These are phyloP conservation scores for Amylocarpus encephaloides DNA, from an alignment of 2,329 filamentous ascomycete species.

Conservation along the genomic window DNA sequence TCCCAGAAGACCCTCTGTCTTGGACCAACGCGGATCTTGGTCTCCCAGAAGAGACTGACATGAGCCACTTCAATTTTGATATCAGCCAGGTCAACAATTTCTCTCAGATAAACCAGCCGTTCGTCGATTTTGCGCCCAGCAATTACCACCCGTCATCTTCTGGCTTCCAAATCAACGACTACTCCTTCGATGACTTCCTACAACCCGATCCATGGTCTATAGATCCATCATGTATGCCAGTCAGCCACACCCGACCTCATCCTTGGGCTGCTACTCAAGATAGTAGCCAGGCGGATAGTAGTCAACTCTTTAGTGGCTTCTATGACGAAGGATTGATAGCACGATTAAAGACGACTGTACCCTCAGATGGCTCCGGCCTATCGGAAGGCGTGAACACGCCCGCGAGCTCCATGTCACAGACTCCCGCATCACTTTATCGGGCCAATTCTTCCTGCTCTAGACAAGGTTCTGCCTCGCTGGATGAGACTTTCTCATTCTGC, in stretches of 20 bases:
- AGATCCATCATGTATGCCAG: neutral
- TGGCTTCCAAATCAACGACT: neutral
- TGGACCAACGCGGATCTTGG: constrained; percentile 23
- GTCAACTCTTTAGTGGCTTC: neutral
- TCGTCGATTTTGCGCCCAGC: neutral
- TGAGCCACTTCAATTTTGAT: constrained; percentile 25
- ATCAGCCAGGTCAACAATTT: constrained; percentile 11
- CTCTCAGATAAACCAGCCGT: neutral
- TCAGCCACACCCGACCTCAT: neutral
- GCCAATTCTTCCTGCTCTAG: neutral
- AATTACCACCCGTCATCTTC: neutral
- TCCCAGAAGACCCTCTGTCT: constrained; percentile 21
- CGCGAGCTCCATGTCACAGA: neutral
- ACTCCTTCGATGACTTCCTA: neutral
- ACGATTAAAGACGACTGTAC: too few species aligned
- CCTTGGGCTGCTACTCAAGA: neutral
- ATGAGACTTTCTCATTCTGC: too few species aligned
- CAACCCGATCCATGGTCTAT: neutral
- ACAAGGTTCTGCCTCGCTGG: neutral
- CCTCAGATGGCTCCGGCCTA: neutral
- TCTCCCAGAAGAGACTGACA: constrained; percentile 13
- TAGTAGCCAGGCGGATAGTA: neutral
- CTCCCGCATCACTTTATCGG: neutral
- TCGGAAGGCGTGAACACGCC: neutral
- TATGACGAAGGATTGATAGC: neutral